Evolutionary conservation across 306 rosid species (phyloP), one percentile per base, ranked within the genome.

Genomic region (Fragaria vesca): DNA sequence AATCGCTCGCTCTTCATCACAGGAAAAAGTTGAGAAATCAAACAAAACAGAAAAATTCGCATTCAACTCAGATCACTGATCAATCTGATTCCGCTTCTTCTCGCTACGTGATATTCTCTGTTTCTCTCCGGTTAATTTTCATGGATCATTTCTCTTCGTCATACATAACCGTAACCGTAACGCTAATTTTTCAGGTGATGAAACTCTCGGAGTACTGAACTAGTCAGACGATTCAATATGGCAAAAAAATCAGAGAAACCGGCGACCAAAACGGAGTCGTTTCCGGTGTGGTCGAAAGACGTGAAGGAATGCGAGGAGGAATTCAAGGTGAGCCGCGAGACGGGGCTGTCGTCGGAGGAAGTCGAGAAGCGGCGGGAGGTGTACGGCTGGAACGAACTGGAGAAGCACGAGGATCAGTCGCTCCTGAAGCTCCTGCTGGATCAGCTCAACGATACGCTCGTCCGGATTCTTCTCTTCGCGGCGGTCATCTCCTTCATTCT

Each of bases 381-480:
- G 74, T 71, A 85, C 72, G 98, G 98, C 2, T 85, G 18, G 69
- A 94, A 91, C 75, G 97, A 94, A 7, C 76, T 94, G 82, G 97
- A 91, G 83, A 90, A 89, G 84, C 97, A 90, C 69, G 98, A 91
- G 50, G 91, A 85, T 0, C 89, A 71, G 32, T 90, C 98, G 6
- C 88, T 94, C 50, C 88, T 85, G 82, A 81, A 82, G 61, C 66
- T 94, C 75, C 6, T 94, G 52, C 28, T 90, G 34, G 98, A 91
- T 0, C 98, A 94, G 90, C 88, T 94, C 75, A 89, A 88, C 46
- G 98, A 91, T 78, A 94, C 97, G 2, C 51, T 94, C 81, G 98
- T 94, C 9, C 73, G 97, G 69, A 87, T 94, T 80, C 89, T 94
- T 3, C 87, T 94, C 18, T 91, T 38, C 12, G 98, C 98, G 20